phyloP scores from a whole-genome alignment of 345 rosid genomes.

The Carallia brachiata region DNA sequence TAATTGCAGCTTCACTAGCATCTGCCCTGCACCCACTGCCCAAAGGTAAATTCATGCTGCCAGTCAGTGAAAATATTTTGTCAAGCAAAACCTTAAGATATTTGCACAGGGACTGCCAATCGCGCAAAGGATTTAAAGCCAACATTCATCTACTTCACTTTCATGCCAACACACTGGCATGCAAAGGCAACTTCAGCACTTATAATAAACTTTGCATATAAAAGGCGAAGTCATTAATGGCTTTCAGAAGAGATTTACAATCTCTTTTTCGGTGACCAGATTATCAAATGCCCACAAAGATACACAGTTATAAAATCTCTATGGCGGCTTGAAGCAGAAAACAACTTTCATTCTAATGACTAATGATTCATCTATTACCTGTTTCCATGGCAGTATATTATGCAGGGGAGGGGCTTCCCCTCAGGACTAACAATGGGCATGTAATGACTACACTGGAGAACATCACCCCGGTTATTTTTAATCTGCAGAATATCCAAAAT shows the following conservation, averaged over 20 bases:
- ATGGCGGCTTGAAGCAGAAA: background rate
- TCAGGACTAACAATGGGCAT: slow-evolving; percentile 50
- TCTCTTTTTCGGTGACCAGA: background rate
- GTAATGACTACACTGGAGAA: slow-evolving; percentile 87
- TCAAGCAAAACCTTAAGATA: background rate
- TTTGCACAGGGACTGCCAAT: background rate
- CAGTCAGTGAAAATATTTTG: slow-evolving; percentile 16
- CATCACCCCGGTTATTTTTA: slow-evolving; percentile 74
- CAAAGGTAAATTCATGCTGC: slow-evolving; percentile 30
- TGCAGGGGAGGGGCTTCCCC: slow-evolving; percentile 86
- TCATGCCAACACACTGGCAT: background rate
- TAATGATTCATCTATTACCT: slow-evolving; percentile 38
- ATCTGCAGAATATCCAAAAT: slow-evolving; percentile 54
- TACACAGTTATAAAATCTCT: background rate
- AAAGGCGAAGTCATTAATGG: slow-evolving; percentile 1
- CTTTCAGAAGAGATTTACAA: background rate
- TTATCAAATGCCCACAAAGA: slow-evolving; percentile 2
- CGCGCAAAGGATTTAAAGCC: background rate
- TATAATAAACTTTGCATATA: background rate
- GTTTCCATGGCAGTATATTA: slow-evolving; percentile 96
- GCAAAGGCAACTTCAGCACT: background rate
- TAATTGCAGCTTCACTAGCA: slow-evolving; percentile 90
- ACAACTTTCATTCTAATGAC: background rate
- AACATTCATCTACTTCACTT: background rate
- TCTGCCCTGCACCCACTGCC: slow-evolving; percentile 93